Evolutionary conservation across 2,329 filamentous ascomycete species (phyloP), one percentile per base, ranked within the genome.

Genomic region (Lachnellula willkommii): DNA sequence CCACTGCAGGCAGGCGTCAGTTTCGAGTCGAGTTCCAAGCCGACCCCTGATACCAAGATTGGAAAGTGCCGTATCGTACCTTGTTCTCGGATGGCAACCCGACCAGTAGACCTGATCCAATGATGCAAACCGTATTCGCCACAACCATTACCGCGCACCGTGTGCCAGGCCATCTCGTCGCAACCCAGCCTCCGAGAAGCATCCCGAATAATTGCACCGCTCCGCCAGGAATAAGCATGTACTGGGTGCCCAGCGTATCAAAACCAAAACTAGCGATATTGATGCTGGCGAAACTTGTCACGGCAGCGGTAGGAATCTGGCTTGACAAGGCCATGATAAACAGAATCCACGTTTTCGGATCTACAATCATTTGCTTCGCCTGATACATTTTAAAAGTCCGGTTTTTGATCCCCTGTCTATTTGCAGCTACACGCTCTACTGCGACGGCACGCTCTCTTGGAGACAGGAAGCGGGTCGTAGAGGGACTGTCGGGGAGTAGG

Each of bases 161-260:
- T 4, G 74, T 69, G 60, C 50, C 53, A 8, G 76, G 77, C 62
- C 69, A 81, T 17, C 69, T 72, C 0, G 74, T 77, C 62, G 77
- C 77, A 24, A 82, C 70, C 53, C 73, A 73, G 37, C 78, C 78
- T 2, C 77, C 77, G 3, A 71, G 60, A 14, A 82, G 65, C 5
- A 81, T 72, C 0, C 77, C 74, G 2, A 79, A 60, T 60, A 82
- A 79, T 54, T 82, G 78, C 1, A 83, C 73, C 0, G 75, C 79
- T 15, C 79, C 79, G 15, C 79, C 79, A 0, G 80, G 80, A 52
- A 84, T 83, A 57, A 82, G 78, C 20, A 83, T 76, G 56, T 80
- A 80, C 59, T 80, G 78, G 0, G 75, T 77, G 11, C 74, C 73
- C 4, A 79, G 67, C 11, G 57, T 49, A 52, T 53, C 39, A 40